phyloP scores from a whole-genome alignment of 2,329 filamentous ascomycete species.

The Colletotrichum gloeosporioides region DNA sequence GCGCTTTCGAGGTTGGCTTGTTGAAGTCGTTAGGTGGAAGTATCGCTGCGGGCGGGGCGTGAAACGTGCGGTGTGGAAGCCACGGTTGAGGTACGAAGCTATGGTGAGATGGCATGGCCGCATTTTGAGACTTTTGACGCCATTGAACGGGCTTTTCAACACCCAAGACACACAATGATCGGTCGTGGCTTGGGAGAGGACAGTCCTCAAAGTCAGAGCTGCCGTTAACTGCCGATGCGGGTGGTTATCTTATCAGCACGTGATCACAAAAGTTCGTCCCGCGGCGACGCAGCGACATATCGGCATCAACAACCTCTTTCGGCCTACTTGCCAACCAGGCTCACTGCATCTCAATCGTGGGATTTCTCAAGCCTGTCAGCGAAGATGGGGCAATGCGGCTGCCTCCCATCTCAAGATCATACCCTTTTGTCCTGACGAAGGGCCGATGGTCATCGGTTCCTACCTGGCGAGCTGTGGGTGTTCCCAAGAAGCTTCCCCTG shows the following conservation, averaged over 20 bases:
- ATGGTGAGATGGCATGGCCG: conserved; percentile 11
- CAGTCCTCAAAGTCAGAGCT: not conserved
- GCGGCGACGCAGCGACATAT: not conserved
- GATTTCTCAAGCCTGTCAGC: not conserved
- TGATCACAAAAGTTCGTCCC: not conserved
- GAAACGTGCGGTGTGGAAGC: conserved; percentile 6
- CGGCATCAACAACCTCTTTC: not conserved
- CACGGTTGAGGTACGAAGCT: conserved; percentile 11
- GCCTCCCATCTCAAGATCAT: conserved; percentile 7
- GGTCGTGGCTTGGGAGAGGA: not conserved
- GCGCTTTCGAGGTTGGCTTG: conserved; percentile 57
- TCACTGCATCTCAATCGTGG: not conserved
- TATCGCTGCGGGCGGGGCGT: conserved; percentile 29
- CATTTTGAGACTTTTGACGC: conserved; percentile 8
- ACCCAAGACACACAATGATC: not conserved
- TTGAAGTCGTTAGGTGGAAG: conserved; percentile 53
- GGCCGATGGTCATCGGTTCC: not conserved
- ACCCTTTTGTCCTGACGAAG: conserved; percentile 9
- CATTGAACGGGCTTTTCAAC: not conserved
- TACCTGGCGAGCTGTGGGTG: not conserved
- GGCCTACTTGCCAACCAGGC: not conserved
- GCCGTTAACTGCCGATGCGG: not conserved
- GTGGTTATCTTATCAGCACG: conserved; percentile 15
- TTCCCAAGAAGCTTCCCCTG: not conserved
- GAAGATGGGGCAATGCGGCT: conserved; percentile 24